Conservation (phyloP, 2,329 filamentous ascomycete genomes). For the Alternaria sp. region DNA sequence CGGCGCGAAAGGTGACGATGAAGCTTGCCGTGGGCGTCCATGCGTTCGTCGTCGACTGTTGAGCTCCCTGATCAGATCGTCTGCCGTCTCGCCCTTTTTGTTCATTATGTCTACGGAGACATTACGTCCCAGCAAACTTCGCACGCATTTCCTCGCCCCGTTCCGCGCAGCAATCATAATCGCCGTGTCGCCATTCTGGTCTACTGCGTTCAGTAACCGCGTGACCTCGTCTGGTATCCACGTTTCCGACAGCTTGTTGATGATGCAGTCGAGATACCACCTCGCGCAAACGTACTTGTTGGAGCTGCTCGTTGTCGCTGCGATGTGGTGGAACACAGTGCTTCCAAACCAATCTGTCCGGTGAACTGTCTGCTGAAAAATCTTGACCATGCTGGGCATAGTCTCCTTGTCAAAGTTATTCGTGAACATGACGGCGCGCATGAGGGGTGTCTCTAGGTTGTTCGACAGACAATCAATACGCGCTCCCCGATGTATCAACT, state of each 20-base stretch:
- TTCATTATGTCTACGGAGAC: constrained; percentile 85
- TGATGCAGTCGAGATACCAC: constrained; percentile 90
- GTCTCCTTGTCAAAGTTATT: constrained; percentile 95
- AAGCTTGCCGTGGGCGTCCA: constrained; percentile 67
- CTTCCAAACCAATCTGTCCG: constrained; percentile 79
- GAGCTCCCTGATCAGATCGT: constrained; percentile 76
- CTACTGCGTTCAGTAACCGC: constrained; percentile 78
- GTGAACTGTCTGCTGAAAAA: constrained; percentile 82
- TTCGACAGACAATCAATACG: constrained; percentile 70
- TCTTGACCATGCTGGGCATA: constrained; percentile 82
- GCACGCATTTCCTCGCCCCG: constrained; percentile 77
- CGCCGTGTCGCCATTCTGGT: constrained; percentile 88
- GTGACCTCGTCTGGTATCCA: constrained; percentile 79
- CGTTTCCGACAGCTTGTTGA: constrained; percentile 83
- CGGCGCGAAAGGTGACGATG: constrained; percentile 68
- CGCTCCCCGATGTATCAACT: constrained; percentile 82
- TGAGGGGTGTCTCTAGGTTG: constrained; percentile 81
- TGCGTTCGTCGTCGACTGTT: constrained; percentile 73
- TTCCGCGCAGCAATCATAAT: constrained; percentile 88
- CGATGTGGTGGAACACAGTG: constrained; percentile 94
- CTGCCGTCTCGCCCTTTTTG: constrained; percentile 78
- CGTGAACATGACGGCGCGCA: constrained; percentile 93
- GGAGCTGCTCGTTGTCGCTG: constrained; percentile 82
- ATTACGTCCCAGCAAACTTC: constrained; percentile 73
- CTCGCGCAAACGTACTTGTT: constrained; percentile 87